These are phyloP conservation scores for Omphalotus olearius DNA, from an alignment of 1,284 basidiomycete species.

Conservation along the genomic window DNA sequence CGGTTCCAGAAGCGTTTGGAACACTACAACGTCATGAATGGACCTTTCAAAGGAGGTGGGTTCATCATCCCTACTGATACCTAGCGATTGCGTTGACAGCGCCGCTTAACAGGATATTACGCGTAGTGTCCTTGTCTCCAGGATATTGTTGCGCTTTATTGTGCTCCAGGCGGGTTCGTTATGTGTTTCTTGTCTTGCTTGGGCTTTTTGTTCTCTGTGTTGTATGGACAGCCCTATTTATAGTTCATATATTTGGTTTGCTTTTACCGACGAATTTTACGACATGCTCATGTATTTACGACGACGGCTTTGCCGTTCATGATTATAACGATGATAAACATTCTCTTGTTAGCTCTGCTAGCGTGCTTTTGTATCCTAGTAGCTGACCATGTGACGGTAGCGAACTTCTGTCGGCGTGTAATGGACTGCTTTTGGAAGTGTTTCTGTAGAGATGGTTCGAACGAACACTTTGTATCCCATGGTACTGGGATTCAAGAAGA, in stretches of 20 bases:
- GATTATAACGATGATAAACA: slow-evolving; percentile 3
- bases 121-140: slow-evolving; percentile 28
- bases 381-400: slow-evolving; percentile 6
- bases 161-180: slow-evolving; percentile 4
- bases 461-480: too few species aligned
- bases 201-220: slow-evolving; percentile 10
- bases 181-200: slow-evolving; percentile 19
- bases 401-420: neutral
- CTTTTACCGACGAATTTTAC: slow-evolving; percentile 20
- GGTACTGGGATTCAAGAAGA: too few species aligned
- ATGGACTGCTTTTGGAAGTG: neutral
- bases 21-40: slow-evolving; percentile 62
- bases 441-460: neutral
- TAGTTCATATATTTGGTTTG: slow-evolving; percentile 13
- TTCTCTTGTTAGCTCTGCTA: neutral
- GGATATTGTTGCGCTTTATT: slow-evolving; percentile 24
- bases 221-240: slow-evolving; percentile 19
- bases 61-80: slow-evolving; percentile 11
- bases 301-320: slow-evolving; percentile 9
- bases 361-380: neutral
- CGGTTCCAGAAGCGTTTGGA: slow-evolving; percentile 65
- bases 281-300: slow-evolving; percentile 20
- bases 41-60: slow-evolving; percentile 58
- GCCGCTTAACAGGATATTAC: slow-evolving; percentile 37
- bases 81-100: slow-evolving; percentile 18